Conservation (phyloP, 768 basidiomycete genomes). For the Boletales sp. region DNA sequence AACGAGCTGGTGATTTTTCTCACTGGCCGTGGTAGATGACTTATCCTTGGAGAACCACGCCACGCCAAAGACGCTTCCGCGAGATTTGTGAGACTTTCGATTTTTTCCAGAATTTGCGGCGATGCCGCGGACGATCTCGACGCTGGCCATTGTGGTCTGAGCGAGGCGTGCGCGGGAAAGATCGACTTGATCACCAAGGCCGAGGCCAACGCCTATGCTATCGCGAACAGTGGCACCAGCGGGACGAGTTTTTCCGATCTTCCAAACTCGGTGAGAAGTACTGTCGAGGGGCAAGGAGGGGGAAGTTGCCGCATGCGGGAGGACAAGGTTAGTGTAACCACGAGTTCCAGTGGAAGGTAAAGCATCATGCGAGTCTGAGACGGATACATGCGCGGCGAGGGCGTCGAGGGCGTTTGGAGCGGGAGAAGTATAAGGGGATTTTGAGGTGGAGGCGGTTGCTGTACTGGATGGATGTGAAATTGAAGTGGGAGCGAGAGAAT, state of each 20-base stretch:
- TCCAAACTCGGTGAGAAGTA: constrained; percentile 24
- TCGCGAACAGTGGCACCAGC: constrained; percentile 17
- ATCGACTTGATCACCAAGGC: constrained; percentile 55
- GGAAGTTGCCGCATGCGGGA: constrained; percentile 39
- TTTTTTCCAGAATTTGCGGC: constrained; percentile 21
- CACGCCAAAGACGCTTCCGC: constrained; percentile 23
- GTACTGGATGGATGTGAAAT: constrained; percentile 12
- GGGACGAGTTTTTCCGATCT: constrained; percentile 12
- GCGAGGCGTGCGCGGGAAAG: constrained; percentile 74
- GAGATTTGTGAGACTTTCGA: constrained; percentile 17
- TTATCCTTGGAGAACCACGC: constrained; percentile 31
- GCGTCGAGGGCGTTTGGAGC: constrained; percentile 30
- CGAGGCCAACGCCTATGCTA: constrained; percentile 25
- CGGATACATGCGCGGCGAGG: constrained; percentile 29
- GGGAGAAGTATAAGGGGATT: constrained; percentile 28
- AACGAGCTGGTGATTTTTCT: constrained; percentile 5
- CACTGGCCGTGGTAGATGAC: constrained; percentile 6
- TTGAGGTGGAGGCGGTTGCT: constrained; percentile 23
- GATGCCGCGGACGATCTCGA: constrained; percentile 68
- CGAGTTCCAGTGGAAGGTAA: constrained; percentile 51
- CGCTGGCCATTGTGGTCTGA: constrained; percentile 85
- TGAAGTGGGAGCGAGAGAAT: constrained; percentile 6
- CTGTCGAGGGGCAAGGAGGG: constrained; percentile 14
- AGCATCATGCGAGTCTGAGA: constrained; percentile 20
- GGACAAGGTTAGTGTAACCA: constrained; percentile 51